Base-by-base conservation (phyloP, 2,329 filamentous ascomycete genomes). In the Arthrobotrys pseudoclavata region DNA sequence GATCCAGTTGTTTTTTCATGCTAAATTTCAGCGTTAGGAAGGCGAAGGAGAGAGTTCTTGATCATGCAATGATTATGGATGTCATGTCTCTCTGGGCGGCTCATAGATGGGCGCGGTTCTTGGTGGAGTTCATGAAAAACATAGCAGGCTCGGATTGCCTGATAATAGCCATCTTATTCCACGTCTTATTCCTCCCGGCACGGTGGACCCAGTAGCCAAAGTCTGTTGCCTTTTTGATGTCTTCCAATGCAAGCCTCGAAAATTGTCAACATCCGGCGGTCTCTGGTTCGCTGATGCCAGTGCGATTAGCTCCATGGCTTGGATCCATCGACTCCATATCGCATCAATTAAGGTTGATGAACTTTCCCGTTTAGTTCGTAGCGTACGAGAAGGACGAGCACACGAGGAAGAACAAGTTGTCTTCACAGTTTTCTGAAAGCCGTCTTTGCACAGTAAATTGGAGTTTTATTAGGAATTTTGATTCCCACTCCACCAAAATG, bases 251-350 rank as follows among this genome's bases (percentile, higher is more conserved):
- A 74, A 74, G 69, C 62, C 69, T 72, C 40, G 40, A 47, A 61
- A 48, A 47, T 61, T 47, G 61, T 74, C 61, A 68, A 61, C 69
- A 67, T 74, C 62, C 69, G 69, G 69, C 42, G 31, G 62, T 37
- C 62, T 74, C 69, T 74, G 69, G 69, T 74, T 74, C 69, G 69
- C 69, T 74, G 69, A 60, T 67, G 52, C 53, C 53, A 62, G 34
- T 68, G 31, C 62, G 26, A 62, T 48, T 74, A 67, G 69, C 62
- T 67, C 62, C 62, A 74, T 74, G 62, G 62, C 69, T 72, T 55
- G 61, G 68, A 52, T 68, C 62, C 69, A 68, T 74, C 42, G 40
- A 60, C 29, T 61, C 26, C 55, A 69, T 62, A 40, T 52, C 20
- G 24, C 47, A 52, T 67, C 50, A 60, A 60, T 60, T 52, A 48